Evolutionary conservation across 331 rosid genomes (phyloP), one percentile per base, ranked within the genome.

Genomic region (Malus hybrid): DNA sequence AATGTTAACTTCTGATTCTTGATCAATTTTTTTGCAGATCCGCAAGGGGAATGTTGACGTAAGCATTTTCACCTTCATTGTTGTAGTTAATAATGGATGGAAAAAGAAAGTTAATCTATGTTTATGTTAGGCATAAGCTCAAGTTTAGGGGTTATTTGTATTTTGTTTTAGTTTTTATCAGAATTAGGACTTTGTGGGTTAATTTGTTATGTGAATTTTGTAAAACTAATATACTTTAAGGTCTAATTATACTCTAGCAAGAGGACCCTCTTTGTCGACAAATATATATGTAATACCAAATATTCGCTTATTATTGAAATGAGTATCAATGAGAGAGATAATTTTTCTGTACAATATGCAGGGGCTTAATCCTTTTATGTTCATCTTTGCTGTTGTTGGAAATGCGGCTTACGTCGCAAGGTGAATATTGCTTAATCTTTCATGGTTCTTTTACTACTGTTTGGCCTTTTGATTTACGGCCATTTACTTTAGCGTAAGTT

Each of bases 311-410:
- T 42, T 10, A 0, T 42, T 42, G 44, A 36, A 39, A 39, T 50
- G 56, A 15, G 56, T 50, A 50, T 1, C 56, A 16, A 0, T 15
- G 56, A 65, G 46, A 0, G 55, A 67, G 24, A 52, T 29, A 34
- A 36, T 55, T 55, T 48, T 42, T 46, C 19, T 70, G 75, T 32
- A 48, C 28, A 67, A 5, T 77, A 22, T 78, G 74, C 86, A 86
- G 96, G 98, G 98, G 67, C 96, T 93, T 78, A 90, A 81, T 82
- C 96, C 98, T 78, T 78, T 87, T 32, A 93, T 93, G 98, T 93
- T 93, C 77, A 3, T 87, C 71, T 90, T 93, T 80, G 98, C 98
- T 80, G 72, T 93, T 80, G 71, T 85, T 65, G 98, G 96, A 77
- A 93, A 93, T 70, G 59, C 69, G 70, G 90, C 96, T 52, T 93